Evolutionary conservation across 768 basidiomycete species (phyloP).

Genomic region (Tubosaeta brunneosetosa): DNA sequence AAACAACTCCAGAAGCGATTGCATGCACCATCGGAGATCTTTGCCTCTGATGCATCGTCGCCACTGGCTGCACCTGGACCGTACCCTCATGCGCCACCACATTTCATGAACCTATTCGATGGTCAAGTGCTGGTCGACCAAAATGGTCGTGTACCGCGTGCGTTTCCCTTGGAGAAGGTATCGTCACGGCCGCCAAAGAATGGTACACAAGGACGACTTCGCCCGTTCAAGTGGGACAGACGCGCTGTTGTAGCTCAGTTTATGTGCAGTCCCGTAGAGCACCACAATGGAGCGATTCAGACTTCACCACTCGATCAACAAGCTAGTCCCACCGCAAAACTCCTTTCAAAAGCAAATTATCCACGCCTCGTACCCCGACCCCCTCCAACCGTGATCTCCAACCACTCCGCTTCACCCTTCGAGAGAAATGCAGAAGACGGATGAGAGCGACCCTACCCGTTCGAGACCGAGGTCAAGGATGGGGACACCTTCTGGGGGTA

Average conservation of each 20-base stretch:
- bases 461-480: slow-evolving; percentile 26
- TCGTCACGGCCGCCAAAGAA: background rate
- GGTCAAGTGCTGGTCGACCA: slow-evolving; percentile 19
- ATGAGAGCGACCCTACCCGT: background rate
- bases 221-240: background rate
- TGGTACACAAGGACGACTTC: background rate
- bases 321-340: too few species aligned
- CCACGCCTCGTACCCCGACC: slow-evolving; percentile 7
- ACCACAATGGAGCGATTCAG: background rate
- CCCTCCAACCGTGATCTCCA: too few species aligned
- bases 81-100: slow-evolving; percentile 19
- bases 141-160: slow-evolving; percentile 13
- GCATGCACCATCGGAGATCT: slow-evolving; percentile 10
- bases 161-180: background rate
- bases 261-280: background rate
- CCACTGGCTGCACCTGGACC: background rate
- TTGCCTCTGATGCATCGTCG: slow-evolving; percentile 16
- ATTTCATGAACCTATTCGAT: slow-evolving; percentile 12
- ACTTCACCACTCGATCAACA: background rate
- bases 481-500: slow-evolving; percentile 25
- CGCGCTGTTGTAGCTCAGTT: background rate
- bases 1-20: slow-evolving; percentile 10
- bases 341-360: slow-evolving; percentile 11
- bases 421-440: background rate
- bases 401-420: too few species aligned